Evolutionary conservation across 2,329 filamentous ascomycete species (phyloP).

Genomic region (Beauveria varroae): DNA sequence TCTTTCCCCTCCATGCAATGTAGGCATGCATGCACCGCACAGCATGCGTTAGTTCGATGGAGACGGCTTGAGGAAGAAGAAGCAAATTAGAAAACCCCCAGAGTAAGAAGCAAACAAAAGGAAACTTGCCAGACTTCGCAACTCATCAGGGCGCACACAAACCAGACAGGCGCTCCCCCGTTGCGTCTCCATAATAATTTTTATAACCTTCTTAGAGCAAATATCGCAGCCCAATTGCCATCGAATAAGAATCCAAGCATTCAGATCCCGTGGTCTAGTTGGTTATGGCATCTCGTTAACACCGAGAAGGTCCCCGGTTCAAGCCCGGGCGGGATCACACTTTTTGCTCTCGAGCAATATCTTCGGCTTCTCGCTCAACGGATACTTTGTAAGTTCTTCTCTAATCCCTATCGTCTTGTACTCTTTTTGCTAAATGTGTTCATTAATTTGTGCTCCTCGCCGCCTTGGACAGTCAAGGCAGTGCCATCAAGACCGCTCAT

Average conservation of each 20-base stretch:
- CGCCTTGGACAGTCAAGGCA: not conserved
- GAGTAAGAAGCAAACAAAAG: not conserved
- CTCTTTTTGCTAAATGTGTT: not conserved
- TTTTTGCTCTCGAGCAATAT: conserved; percentile 1
- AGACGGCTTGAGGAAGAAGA: not conserved
- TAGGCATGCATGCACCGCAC: too few species aligned
- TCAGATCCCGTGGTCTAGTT: conserved; percentile 12
- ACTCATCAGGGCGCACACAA: too few species aligned
- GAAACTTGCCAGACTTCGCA: not conserved
- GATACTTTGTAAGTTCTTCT: conserved; percentile 5
- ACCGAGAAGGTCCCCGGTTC: conserved; percentile 13
- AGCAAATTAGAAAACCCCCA: not conserved
- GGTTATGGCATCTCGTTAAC: conserved; percentile 13
- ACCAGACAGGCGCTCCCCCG: not conserved
- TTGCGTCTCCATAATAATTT: not conserved
- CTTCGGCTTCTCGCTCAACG: not conserved
- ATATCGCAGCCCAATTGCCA: not conserved
- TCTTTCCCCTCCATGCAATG: too few species aligned
- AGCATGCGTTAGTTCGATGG: not conserved
- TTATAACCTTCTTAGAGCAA: not conserved
- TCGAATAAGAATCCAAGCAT: conserved; percentile 1
- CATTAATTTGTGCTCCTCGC: not conserved
- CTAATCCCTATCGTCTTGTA: conserved; percentile 1
- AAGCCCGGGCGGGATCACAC: conserved; percentile 11
- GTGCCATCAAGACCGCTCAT: not conserved